Percentiles rank a stretch among this genome's conserved stretches.
Conservation (phyloP, 1,139 yeast genomes). For the Taphrina confusa region DNA sequence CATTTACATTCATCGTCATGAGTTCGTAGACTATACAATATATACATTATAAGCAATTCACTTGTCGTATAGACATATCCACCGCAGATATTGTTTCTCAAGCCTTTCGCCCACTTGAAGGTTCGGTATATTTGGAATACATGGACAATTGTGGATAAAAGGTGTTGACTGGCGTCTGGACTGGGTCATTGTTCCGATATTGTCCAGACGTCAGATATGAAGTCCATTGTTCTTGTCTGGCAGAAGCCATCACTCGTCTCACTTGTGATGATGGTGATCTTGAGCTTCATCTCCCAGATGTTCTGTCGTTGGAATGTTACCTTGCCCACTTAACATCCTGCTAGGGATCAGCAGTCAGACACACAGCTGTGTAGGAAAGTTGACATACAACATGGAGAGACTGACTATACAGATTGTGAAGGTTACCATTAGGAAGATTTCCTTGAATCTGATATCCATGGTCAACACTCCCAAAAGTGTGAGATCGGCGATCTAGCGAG, state of each 20-base stretch:
- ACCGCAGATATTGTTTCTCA: no score
- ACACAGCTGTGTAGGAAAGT: background rate
- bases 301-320: conserved; percentile 7
- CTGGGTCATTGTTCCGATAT: no score
- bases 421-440: conserved; percentile 20
- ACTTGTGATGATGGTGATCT: conserved; percentile 26
- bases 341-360: background rate
- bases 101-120: no score
- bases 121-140: no score
- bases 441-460: conserved; percentile 17
- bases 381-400: conserved; percentile 11
- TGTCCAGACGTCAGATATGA: no score
- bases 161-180: no score
- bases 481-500: no score
- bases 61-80: no score
- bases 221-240: background rate
- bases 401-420: conserved; percentile 7
- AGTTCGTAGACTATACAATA: conserved; percentile 10
- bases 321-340: conserved; percentile 17
- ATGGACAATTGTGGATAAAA: no score
- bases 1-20: conserved; percentile 13
- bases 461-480: background rate
- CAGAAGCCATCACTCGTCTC: background rate
- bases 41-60: background rate
- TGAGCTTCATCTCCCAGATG: conserved; percentile 33